Conservation (phyloP, 1,284 basidiomycete species). For the Phaffia rhodozyma region DNA sequence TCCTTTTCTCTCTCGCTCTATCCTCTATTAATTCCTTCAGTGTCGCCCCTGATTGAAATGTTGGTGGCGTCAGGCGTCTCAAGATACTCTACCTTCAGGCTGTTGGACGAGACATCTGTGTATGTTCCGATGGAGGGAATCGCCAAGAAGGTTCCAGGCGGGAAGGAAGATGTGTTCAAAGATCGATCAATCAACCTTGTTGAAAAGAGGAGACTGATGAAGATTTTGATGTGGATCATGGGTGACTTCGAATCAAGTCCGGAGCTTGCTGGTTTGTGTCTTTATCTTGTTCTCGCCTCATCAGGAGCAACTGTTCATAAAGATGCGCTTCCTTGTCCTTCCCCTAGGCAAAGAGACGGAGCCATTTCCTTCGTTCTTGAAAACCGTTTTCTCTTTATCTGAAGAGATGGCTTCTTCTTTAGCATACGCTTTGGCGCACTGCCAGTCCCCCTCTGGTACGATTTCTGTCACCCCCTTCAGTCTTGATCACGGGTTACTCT, state of each 20-base stretch:
- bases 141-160: slow-evolving; percentile 64
- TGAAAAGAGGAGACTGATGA: slow-evolving; percentile 86
- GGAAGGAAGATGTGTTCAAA: slow-evolving; percentile 91
- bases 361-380: slow-evolving; percentile 52
- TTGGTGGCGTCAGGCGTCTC: slow-evolving; percentile 76
- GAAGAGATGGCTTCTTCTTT: slow-evolving; percentile 49
- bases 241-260: slow-evolving; percentile 56
- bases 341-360: slow-evolving; percentile 42
- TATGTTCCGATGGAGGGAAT: slow-evolving; percentile 25
- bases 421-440: slow-evolving; percentile 60
- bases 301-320: neutral
- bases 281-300: neutral
- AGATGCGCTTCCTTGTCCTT: neutral
- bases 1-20: slow-evolving; percentile 76
- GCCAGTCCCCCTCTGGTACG: slow-evolving; percentile 24
- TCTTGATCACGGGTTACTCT: neutral
- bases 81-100: slow-evolving; percentile 76
- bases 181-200: slow-evolving; percentile 61
- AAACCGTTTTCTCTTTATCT: slow-evolving; percentile 50
- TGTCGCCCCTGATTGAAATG: slow-evolving; percentile 66
- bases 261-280: slow-evolving; percentile 37
- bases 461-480: neutral
- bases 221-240: slow-evolving; percentile 69
- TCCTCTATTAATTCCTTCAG: slow-evolving; percentile 68
- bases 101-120: slow-evolving; percentile 47